Percentiles rank a stretch among this genome's conserved stretches.
Conservation (phyloP, 257 asterid species). For the Solanum ossicruentum region DNA sequence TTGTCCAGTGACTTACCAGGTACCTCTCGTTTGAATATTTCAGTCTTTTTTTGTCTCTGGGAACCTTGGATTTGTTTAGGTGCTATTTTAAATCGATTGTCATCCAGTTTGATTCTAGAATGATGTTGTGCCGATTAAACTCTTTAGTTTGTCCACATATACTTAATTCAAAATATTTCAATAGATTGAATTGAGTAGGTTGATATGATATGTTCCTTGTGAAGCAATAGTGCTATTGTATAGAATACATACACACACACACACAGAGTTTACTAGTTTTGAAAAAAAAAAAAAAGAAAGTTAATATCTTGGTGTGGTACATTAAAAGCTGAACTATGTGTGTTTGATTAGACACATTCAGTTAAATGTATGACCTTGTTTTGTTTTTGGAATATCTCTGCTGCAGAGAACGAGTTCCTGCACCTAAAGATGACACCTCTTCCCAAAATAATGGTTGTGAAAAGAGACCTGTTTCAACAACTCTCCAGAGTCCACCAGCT, state of each 20-base stretch:
- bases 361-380: background rate
- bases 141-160: background rate
- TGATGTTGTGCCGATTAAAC: background rate
- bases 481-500: slow-evolving; percentile 45
- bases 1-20: background rate
- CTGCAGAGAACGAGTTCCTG: slow-evolving; percentile 81
- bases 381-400: background rate
- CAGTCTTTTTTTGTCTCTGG: background rate
- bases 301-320: background rate
- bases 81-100: background rate
- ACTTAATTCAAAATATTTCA: background rate
- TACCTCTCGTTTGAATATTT: background rate
- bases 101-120: background rate
- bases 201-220: too few relatives aligned
- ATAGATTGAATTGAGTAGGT: background rate
- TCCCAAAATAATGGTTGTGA: slow-evolving; percentile 33
- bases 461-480: slow-evolving; percentile 50
- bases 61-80: background rate
- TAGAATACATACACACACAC: too few relatives aligned
- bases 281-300: too few relatives aligned
- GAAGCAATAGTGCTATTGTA: too few relatives aligned
- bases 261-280: too few relatives aligned
- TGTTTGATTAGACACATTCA: background rate
- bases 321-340: background rate
- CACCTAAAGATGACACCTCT: slow-evolving; percentile 41